Base-by-base conservation (phyloP, 169 alveolate genomes). In the Cryptosporidium andersoni region DNA sequence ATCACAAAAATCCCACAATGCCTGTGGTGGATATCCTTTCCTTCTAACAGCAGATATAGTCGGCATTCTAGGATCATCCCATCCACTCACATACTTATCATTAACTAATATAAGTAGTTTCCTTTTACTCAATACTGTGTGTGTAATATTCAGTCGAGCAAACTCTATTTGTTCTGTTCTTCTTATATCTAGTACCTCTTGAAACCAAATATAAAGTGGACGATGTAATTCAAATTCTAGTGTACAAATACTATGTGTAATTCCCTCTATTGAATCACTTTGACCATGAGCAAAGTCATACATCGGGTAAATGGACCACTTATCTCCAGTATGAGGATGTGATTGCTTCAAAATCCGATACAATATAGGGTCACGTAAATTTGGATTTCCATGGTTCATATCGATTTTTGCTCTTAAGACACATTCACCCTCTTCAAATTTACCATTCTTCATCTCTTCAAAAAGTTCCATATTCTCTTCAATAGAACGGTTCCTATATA, bases 31-130 rank as follows among this genome's bases (percentile, higher is more conserved):
- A 81, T 96, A 96, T 1, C 99, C 99, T 80, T 99, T 94, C 49
- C 99, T 91, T 55, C 98, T 93, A 64, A 98, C 90, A 37, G 99
- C 99, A 25, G 98, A 92, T 11, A 98, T 91, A n/a, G 99, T 97
- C 9, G 98, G 98, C 95, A 98, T 92, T 63, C 99, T 91, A 7
- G 99, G 99, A 88, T 98, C 99, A 81, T 97, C 99, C 99, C 99
- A 98, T 16, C 99, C 99, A 4, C 91, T 88, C 25, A 97, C 99
- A 40, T 90, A 51, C 51, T 94, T 94, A 40, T 92, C 95, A 49
- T 94, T 92, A 2, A 98, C 99, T 56, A 98, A 82, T 39, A 95
- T 92, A 16, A 95, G 90, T 42, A 98, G 92, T 90, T 96, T 96
- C 93, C 99, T 91, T 89, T 98, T 98, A 80, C 98, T 94, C 81